Evolutionary conservation across 2,329 filamentous ascomycete species (phyloP), one percentile per base, ranked within the genome.

Genomic region (Nothophaeocryptopus gaeumannii): DNA sequence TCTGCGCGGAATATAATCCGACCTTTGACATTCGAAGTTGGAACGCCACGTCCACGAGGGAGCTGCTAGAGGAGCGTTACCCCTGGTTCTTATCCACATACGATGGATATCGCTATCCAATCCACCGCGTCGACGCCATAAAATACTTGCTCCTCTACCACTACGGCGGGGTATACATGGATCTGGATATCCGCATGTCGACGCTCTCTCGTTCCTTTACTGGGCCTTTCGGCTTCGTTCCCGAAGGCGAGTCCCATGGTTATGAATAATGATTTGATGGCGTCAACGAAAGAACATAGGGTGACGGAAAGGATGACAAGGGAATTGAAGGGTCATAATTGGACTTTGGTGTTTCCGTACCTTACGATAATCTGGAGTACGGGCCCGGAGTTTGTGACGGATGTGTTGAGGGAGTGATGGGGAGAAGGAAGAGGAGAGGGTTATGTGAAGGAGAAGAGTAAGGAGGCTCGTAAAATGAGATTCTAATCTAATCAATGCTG

Each of bases 231-330:
- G 13, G 82, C 84, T 16, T 86, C 81, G 80, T 74, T 85, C 5
- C 82, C 84, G 56, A 79, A 81, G 53, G 89, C 86, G 0, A 72
- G 77, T 2, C 86, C 86, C 1, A 87, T 85, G 1, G 86, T 86
- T 55, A 85, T 89, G 54, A 86, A 83, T 52, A 89, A 89, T 72
- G 86, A 89, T 60, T 81, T 83, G 38, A 88, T 89, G 84, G 84
- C 63, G 5, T 56, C 51, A 5, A 34, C 53, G 9, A 41, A 58
- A 1, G 37, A 54, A 11, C 63, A 67, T 33, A 59, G 63, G 2
- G 45, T 66, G 8, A 8, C 62, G 11, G 33, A 52, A 36, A 43
- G 47, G 16, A 64, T 65, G 62, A 53, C 59, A 2, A 38, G 40
- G 9, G 38, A 38, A 1, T 47, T 56, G 13, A n/a, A 40, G 29